phyloP scores from a whole-genome alignment of 129 eudicot species.

The Centaurea solstitialis region DNA sequence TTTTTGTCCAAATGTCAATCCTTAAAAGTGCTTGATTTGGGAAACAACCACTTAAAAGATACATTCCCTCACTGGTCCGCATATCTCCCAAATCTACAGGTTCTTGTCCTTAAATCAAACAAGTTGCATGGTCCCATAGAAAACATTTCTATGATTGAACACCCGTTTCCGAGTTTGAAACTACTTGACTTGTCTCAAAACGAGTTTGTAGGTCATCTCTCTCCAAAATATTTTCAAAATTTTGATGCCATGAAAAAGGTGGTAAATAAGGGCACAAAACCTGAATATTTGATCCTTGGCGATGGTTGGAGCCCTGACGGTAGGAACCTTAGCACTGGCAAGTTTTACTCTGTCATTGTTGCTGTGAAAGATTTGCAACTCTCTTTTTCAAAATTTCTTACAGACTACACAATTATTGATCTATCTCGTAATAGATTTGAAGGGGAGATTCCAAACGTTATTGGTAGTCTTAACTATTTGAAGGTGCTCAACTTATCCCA shows the following conservation, averaged over 20 bases:
- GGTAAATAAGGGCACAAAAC: neutral
- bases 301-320: neutral
- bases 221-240: neutral
- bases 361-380: conserved; percentile 8
- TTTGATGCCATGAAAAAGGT: conserved; percentile 31
- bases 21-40: too few species aligned
- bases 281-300: neutral
- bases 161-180: conserved; percentile 18
- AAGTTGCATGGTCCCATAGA: too few species aligned
- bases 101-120: too few species aligned
- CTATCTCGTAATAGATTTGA: conserved; percentile 22
- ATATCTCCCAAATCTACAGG: too few species aligned
- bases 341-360: neutral
- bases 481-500: conserved; percentile 34
- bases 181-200: conserved; percentile 44
- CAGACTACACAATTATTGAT: neutral
- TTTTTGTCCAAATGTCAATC: too few species aligned
- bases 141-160: neutral
- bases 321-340: too few species aligned
- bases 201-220: conserved; percentile 31
- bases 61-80: too few species aligned
- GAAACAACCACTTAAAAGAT: too few species aligned
- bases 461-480: conserved; percentile 23
- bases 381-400: neutral
- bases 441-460: conserved; percentile 25